A percentile compares a stretch with the other conserved stretches of the same genome.
Evolutionary conservation across 306 rosid genomes (phyloP).

Genomic region (Cicer bijugum): DNA sequence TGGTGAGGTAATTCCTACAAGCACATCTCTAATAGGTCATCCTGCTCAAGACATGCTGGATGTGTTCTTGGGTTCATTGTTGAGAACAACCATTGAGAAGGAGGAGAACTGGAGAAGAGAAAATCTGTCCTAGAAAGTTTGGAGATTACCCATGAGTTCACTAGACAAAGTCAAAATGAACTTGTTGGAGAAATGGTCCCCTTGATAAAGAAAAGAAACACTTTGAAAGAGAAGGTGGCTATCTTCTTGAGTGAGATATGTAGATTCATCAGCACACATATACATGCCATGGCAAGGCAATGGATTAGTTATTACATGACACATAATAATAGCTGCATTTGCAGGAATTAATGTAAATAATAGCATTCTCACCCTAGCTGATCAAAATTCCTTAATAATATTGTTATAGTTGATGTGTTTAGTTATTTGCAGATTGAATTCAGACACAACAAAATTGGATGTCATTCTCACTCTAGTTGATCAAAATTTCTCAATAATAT

Average conservation of each 20-base stretch:
- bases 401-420: constrained; percentile 18
- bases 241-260: constrained; percentile 59
- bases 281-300: constrained; percentile 31
- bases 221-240: constrained; percentile 70
- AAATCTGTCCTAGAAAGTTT: constrained; percentile 42
- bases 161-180: constrained; percentile 46
- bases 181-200: constrained; percentile 48
- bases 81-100: constrained; percentile 57
- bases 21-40: constrained; percentile 52
- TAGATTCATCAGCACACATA: constrained; percentile 22
- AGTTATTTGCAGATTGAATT: constrained; percentile 39
- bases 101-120: constrained; percentile 55
- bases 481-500: constrained; percentile 15
- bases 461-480: constrained; percentile 18
- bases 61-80: constrained; percentile 78
- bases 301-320: constrained; percentile 7
- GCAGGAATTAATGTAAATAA: not conserved
- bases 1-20: constrained; percentile 41
- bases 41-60: constrained; percentile 85
- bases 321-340: constrained; percentile 15
- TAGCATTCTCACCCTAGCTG: constrained; percentile 23
- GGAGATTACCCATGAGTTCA: constrained; percentile 46
- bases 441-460: constrained; percentile 14
- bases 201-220: constrained; percentile 61
- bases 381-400: constrained; percentile 9